phyloP scores from a whole-genome alignment of 257 asterid species.

The Solanum pimpinellifolium region DNA sequence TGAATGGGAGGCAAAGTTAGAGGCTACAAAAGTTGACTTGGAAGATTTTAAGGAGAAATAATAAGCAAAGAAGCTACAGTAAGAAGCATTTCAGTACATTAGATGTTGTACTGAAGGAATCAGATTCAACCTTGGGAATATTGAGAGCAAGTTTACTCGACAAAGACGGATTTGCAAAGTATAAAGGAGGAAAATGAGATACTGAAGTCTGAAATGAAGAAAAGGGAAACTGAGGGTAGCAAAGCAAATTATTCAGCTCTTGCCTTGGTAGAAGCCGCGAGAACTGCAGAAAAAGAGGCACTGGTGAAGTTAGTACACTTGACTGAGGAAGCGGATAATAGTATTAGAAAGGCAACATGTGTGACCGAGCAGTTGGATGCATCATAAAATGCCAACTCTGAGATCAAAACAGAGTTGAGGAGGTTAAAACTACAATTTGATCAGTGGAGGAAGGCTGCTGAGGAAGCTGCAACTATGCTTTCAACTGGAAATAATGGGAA shows the following conservation, averaged over 20 bases:
- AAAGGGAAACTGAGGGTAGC: conserved; percentile 26
- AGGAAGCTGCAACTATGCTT: conserved; percentile 84
- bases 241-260: conserved; percentile 27
- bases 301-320: conserved; percentile 47
- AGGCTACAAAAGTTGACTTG: conserved; percentile 27
- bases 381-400: conserved; percentile 54
- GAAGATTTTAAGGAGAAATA: conserved; percentile 35
- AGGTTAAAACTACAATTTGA: conserved; percentile 77
- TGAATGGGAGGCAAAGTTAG: conserved; percentile 37
- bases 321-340: conserved; percentile 64
- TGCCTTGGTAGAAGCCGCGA: conserved; percentile 38
- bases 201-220: conserved; percentile 44
- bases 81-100: neutral
- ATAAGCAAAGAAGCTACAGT: conserved; percentile 21
- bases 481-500: conserved; percentile 48
- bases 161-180: conserved; percentile 31
- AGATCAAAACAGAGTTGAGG: conserved; percentile 72
- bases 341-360: conserved; percentile 33
- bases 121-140: conserved; percentile 25
- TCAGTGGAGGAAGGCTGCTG: conserved; percentile 98
- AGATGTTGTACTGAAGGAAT: conserved; percentile 14
- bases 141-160: conserved; percentile 31
- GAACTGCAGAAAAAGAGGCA: conserved; percentile 53
- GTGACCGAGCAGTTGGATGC: conserved; percentile 66
- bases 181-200: conserved; percentile 45